Base-by-base conservation (phyloP, 495 filamentous ascomycete species). In the Podospora tetraspora region DNA sequence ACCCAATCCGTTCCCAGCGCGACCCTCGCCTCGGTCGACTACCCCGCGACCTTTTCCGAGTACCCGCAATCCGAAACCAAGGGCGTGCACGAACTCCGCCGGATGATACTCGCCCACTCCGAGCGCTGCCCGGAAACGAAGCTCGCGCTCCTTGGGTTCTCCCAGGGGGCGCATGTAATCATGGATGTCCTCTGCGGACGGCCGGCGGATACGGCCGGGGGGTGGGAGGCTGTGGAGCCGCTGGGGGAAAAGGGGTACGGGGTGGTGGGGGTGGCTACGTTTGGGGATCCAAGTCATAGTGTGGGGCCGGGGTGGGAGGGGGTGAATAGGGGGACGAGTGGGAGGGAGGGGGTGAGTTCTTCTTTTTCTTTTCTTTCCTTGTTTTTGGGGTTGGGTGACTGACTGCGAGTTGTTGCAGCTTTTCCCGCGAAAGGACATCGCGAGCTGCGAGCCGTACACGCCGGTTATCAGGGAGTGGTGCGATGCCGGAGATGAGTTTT, bases 21-120 rank as follows among this genome's bases (percentile, higher is more conserved):
- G 6, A 66, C 69, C 56, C 57, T 70, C 13, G 69, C 63, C 27
- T 64, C 72, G 27, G 70, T 76, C 21, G 67, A 68, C 30, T 76
- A 76, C 64, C 74, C 74, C 29, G 74, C 74, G n/a, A 73, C 74
- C 25, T 68, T 76, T 1, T 43, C 88, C 70, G 83, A 82, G 3
- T 81, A 77, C 70, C 84, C 84, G 23, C 83, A 79, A 1, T 63
- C 68, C 2, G 77, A 84, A 68, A 85, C 85, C 10, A 84, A 83
- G 8, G 66, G 74, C 7, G 84, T 85, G 25, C 84, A 32, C 1
- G 62, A 67, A 27, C 67, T 87, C 4, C 80, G 83, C n/a, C 81
- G 73, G 56, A 84, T 84, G 1, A 86, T 89, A 2, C 88, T 77
- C 37, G 75, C 76, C n/a, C 85, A 83, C 76, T 81, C 84, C 68